Evolutionary conservation across 352 stramenopile genomes (phyloP), one percentile per base, ranked within the genome.

Genomic region (Hyaloperonospora brassicae): DNA sequence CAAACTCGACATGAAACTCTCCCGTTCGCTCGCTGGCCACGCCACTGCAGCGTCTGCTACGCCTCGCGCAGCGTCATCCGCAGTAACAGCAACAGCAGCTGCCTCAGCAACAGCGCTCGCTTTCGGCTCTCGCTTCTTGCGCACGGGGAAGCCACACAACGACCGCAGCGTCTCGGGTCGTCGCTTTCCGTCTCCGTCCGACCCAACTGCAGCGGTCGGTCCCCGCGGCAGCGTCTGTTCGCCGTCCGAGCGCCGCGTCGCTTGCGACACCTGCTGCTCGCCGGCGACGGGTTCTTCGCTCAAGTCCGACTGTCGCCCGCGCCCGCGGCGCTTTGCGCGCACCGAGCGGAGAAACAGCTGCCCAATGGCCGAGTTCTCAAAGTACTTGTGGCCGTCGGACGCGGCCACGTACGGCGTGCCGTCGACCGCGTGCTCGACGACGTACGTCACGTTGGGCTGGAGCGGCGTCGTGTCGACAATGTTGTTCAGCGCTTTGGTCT

Each of bases 361-460:
- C 11, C 70, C 70, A 25, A 80, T 80, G 5, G 70, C 60, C 50
- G 70, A 73, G 57, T 77, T 71, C 27, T 68, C 66, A 11, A 72
- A 67, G 50, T 74, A 77, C 31, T 54, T 61, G n/a, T 62, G 53
- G 17, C 69, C 69, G 27, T 64, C 64, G 0, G 70, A 73, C 2
- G 67, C 64, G 2, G 70, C 64, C 17, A 83, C 72, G 31, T 73
- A 83, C 0, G 64, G 59, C 36, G 60, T 68, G 13, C 73, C 73
- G 13, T 79, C 62, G 6, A 48, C 35, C 21, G 69, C 61, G 27
- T 72, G 64, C 21, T 73, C 47, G 10, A 80, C 61, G 5, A 71
- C 59, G 47, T 78, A 80, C 41, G 60, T 69, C 23, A 68, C 64
- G 17, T 69, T 66, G 5, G 47, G 31, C 25, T 63, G 48, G 8